These are phyloP conservation scores for Penicillium chermesinum DNA, from an alignment of 495 filamentous ascomycete genomes.

Conservation along the genomic window DNA sequence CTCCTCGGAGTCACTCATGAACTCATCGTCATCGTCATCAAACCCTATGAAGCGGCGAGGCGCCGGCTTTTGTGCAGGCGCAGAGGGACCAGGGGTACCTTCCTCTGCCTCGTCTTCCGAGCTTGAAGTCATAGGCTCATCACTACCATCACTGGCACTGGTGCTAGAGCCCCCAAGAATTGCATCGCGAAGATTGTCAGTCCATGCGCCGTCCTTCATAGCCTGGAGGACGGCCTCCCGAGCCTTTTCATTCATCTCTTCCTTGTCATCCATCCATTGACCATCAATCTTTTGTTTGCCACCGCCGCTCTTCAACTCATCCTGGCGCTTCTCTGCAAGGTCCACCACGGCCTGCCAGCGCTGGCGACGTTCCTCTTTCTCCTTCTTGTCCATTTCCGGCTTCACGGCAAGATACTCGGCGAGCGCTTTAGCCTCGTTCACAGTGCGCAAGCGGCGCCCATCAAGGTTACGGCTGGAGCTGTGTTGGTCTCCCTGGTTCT, in stretches of 20 bases:
- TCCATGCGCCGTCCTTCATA: conserved; percentile 59
- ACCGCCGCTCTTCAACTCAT: conserved; percentile 66
- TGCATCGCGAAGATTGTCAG: conserved; percentile 42
- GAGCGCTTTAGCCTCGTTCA: conserved; percentile 89
- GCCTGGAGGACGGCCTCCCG: conserved; percentile 75
- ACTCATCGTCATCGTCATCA: conserved; percentile 88
- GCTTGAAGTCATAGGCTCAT: conserved; percentile 32
- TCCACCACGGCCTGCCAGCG: conserved; percentile 84
- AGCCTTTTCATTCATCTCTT: conserved; percentile 75
- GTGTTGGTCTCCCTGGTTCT: conserved; percentile 75
- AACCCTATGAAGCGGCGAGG: conserved; percentile 69
- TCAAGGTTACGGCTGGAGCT: conserved; percentile 90
- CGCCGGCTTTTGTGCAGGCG: conserved; percentile 20
- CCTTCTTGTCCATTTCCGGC: conserved; percentile 91
- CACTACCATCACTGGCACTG: conserved; percentile 48
- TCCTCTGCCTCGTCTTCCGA: conserved; percentile 48
- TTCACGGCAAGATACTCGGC: conserved; percentile 94
- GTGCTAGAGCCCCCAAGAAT: conserved; percentile 41
- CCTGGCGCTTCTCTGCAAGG: conserved; percentile 70
- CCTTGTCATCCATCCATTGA: conserved; percentile 90
- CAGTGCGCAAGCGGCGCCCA: conserved; percentile 81
- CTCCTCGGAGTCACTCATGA: conserved; percentile 74
- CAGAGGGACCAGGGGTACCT: conserved; percentile 25
- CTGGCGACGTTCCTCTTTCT: conserved; percentile 75
- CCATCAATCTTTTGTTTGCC: conserved; percentile 70